Evolutionary conservation across 2,329 filamentous ascomycete species (phyloP).

Genomic region (Apiospora sp.): DNA sequence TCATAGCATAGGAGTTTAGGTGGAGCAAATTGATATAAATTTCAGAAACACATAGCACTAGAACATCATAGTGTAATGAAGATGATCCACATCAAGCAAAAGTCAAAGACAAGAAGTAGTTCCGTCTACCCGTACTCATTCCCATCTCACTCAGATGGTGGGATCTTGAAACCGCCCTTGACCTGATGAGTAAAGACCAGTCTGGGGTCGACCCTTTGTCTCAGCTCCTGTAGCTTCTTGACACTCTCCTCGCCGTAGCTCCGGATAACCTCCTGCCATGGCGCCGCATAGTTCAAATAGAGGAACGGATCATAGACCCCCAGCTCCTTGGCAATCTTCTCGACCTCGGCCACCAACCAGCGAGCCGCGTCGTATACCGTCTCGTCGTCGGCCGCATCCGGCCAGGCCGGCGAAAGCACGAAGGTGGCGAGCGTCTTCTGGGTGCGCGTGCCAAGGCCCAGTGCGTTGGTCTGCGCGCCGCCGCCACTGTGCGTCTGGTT

Average conservation of each 20-base stretch:
- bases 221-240: slow-evolving; percentile 28
- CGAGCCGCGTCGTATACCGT: neutral
- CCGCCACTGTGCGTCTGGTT: neutral
- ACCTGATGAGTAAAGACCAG: slow-evolving; percentile 31
- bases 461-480: neutral
- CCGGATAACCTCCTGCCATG: slow-evolving; percentile 33
- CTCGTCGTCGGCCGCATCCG: neutral
- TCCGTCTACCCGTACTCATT: too few relatives aligned
- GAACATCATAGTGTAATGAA: too few relatives aligned
- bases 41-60: too few relatives aligned
- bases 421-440: neutral
- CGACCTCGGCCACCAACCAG: neutral
- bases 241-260: slow-evolving; percentile 31
- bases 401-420: neutral
- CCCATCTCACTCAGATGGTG: too few relatives aligned
- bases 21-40: too few relatives aligned
- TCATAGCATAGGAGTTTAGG: too few relatives aligned
- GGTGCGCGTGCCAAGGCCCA: neutral
- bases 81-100: too few relatives aligned
- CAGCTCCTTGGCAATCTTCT: slow-evolving; percentile 25
- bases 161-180: slow-evolving; percentile 32
- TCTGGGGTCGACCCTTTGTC: slow-evolving; percentile 29
- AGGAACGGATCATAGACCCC: slow-evolving; percentile 33
- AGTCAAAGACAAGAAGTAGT: too few relatives aligned
- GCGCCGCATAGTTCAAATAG: slow-evolving; percentile 35